phyloP scores from a whole-genome alignment of 2,329 filamentous ascomycete genomes.

The Aureobasidium sp. region DNA sequence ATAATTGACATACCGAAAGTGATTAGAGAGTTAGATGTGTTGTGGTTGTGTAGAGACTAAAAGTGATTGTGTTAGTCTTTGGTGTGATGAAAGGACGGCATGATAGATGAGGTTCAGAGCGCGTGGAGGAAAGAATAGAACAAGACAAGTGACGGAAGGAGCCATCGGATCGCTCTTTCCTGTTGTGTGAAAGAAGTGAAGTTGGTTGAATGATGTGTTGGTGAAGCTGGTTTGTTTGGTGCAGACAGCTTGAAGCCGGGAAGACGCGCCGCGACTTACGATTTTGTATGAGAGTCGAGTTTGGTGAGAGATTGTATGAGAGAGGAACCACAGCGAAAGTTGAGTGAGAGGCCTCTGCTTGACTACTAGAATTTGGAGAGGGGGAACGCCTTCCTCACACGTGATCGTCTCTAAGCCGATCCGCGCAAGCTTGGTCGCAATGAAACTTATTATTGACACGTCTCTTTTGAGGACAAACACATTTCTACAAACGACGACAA shows the following conservation, averaged over 20 bases:
- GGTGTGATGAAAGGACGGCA: background rate
- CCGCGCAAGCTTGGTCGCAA: slow-evolving; percentile 1
- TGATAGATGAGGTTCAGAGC: background rate
- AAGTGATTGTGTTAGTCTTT: background rate
- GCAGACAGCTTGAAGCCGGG: background rate
- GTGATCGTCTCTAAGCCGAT: background rate
- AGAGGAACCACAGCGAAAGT: background rate
- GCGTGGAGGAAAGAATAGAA: background rate
- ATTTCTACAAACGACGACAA: background rate
- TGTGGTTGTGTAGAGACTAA: background rate
- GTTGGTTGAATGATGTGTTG: background rate
- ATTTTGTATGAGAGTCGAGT: background rate
- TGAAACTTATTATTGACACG: background rate
- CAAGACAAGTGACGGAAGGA: slow-evolving; percentile 3
- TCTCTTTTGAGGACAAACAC: background rate
- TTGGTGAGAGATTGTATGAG: background rate
- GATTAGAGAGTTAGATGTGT: slow-evolving; percentile 5
- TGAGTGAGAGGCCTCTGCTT: too few relatives aligned
- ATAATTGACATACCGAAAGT: background rate
- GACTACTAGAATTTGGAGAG: background rate
- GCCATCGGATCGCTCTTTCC: background rate
- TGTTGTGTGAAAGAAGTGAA: background rate
- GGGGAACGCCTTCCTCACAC: background rate
- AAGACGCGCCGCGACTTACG: slow-evolving; percentile 5
- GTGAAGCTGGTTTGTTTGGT: too few relatives aligned